Conservation (phyloP, 805 yeast species). For the Wickerhamiella kazuoi region DNA sequence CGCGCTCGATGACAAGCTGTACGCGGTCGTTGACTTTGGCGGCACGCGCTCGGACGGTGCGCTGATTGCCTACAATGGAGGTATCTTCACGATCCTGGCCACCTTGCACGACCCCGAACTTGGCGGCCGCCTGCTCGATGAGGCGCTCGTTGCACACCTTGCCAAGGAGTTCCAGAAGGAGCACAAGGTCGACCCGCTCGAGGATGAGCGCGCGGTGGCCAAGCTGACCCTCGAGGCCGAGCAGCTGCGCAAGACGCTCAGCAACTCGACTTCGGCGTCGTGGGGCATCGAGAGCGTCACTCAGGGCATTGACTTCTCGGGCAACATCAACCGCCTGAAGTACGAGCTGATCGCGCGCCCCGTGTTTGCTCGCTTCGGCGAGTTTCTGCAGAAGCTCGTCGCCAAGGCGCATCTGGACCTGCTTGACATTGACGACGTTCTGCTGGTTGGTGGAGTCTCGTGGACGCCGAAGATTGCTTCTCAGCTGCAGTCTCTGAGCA, state of each 20-base stretch:
- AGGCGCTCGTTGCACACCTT: slow-evolving; percentile 59
- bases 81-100: slow-evolving; percentile 73
- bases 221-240: slow-evolving; percentile 73
- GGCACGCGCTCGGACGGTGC: slow-evolving; percentile 94
- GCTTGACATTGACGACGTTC: slow-evolving; percentile 76
- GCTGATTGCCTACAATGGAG: slow-evolving; percentile 82
- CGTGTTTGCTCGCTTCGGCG: slow-evolving; percentile 56
- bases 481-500: slow-evolving; percentile 42
- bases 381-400: slow-evolving; percentile 58
- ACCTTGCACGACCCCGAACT: slow-evolving; percentile 66
- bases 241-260: slow-evolving; percentile 74
- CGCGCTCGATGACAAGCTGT: slow-evolving; percentile 39
- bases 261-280: slow-evolving; percentile 74
- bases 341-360: slow-evolving; percentile 74
- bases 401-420: slow-evolving; percentile 69
- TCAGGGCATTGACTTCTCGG: slow-evolving; percentile 84
- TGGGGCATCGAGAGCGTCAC: slow-evolving; percentile 90
- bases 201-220: slow-evolving; percentile 68
- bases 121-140: slow-evolving; percentile 82
- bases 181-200: slow-evolving; percentile 60
- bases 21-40: slow-evolving; percentile 92
- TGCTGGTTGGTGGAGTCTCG: slow-evolving; percentile 86
- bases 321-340: slow-evolving; percentile 84
- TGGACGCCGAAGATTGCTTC: slow-evolving; percentile 80
- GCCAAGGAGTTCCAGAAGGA: slow-evolving; percentile 92